Conservation (phyloP, 495 filamentous ascomycete genomes). For the Hypoxylon fragiforme region DNA sequence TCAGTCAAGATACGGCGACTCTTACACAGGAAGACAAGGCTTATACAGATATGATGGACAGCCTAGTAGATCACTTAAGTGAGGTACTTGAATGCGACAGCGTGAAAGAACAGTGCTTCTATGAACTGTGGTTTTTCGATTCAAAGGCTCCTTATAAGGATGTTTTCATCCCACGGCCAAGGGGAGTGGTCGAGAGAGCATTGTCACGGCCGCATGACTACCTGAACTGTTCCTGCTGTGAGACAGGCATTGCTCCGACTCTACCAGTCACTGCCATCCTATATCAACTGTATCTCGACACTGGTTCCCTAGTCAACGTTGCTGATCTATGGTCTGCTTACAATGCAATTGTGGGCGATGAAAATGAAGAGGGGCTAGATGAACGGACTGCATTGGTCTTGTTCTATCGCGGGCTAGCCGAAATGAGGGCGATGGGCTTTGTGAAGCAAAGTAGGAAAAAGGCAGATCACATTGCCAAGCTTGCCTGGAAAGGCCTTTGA, state of each 20-base stretch:
- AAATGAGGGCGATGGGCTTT: conserved; percentile 82
- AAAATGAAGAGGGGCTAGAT: conserved; percentile 51
- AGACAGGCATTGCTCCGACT: conserved; percentile 55
- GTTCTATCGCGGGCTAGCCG: conserved; percentile 83
- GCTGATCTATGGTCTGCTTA: conserved; percentile 91
- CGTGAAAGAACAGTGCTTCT: conserved; percentile 67
- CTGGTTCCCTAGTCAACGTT: conserved; percentile 83
- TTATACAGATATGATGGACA: conserved; percentile 75
- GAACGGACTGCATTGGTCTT: conserved; percentile 62
- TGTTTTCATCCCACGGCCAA: conserved; percentile 77
- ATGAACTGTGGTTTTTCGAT: conserved; percentile 86
- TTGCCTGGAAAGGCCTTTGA: conserved; percentile 51
- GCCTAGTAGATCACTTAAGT: conserved; percentile 59
- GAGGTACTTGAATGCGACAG: conserved; percentile 60
- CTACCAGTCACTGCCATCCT: conserved; percentile 80
- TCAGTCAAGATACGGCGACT: conserved; percentile 77
- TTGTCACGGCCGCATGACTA: conserved; percentile 83
- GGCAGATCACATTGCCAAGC: conserved; percentile 85
- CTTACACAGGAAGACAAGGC: conserved; percentile 73
- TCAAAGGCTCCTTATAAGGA: conserved; percentile 76
- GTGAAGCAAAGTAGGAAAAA: conserved; percentile 89
- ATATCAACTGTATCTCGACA: conserved; percentile 90
- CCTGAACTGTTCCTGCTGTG: conserved; percentile 72
- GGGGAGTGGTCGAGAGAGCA: conserved; percentile 78
- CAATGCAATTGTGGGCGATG: conserved; percentile 69